These are phyloP conservation scores for Lentinula sp. DNA, from an alignment of 768 basidiomycete species.

Conservation along the genomic window DNA sequence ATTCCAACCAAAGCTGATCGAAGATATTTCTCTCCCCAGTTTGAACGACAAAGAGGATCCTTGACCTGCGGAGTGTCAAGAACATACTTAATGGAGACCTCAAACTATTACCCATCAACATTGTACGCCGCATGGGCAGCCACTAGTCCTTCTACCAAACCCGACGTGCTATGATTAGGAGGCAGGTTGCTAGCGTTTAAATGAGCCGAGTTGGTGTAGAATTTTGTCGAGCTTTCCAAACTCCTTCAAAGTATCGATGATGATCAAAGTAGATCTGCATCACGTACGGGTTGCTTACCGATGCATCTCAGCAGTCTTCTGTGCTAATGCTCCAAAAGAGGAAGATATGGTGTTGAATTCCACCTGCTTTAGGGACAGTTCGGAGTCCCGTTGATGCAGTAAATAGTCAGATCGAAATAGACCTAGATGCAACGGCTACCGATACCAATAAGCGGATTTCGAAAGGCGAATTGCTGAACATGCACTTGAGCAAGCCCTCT, in stretches of 20 bases:
- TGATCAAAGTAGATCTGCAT: conserved; percentile 2
- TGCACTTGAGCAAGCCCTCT: conserved; percentile 43
- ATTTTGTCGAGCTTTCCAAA: conserved; percentile 57
- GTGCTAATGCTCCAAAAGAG: conserved; percentile 80
- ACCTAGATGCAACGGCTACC: conserved; percentile 78
- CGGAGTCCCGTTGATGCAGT: conserved; percentile 49
- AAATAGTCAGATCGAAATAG: conserved; percentile 95
- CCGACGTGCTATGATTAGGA: conserved; percentile 60
- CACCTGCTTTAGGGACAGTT: conserved; percentile 76
- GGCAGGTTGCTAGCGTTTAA: conserved; percentile 60
- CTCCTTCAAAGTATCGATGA: conserved; percentile 39
- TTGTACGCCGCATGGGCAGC: conserved; percentile 75
- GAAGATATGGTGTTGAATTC: conserved; percentile 97
- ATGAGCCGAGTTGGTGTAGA: conserved; percentile 53
- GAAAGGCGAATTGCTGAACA: conserved; percentile 1
- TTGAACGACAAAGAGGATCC: conserved; percentile 86
- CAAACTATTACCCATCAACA: conserved; percentile 36
- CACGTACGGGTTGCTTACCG: conserved; percentile 36
- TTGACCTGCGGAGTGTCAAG: conserved; percentile 24
- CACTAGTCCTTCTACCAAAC: conserved; percentile 71
- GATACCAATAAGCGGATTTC: neutral
- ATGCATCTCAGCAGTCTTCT: conserved; percentile 66
- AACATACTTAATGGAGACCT: neutral
- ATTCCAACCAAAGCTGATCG: conserved; percentile 88
- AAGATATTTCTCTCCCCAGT: conserved; percentile 89